Percentiles rank a stretch among this genome's conserved stretches.
These are phyloP conservation scores for Microcos paniculata DNA, from an alignment of 345 rosid species.

Conservation along the genomic window DNA sequence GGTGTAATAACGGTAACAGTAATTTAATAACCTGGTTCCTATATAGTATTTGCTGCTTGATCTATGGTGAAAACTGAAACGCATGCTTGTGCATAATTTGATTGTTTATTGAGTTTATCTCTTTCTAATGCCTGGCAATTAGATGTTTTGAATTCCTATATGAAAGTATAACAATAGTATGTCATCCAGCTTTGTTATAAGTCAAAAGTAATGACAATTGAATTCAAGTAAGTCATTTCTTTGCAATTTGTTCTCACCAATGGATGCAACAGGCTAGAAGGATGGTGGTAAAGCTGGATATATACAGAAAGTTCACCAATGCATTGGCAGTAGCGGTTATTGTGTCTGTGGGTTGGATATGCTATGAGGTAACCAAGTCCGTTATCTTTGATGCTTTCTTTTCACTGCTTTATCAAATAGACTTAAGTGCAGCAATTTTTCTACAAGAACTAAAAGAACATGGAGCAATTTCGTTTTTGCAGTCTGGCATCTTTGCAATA, in stretches of 20 bases:
- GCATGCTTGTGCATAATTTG: neutral
- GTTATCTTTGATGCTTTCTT: neutral
- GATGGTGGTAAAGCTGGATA: conserved; percentile 80
- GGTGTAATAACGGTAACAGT: neutral
- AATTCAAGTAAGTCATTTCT: neutral
- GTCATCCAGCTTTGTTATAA: neutral
- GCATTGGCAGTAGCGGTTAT: conserved; percentile 91
- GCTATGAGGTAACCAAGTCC: conserved; percentile 77
- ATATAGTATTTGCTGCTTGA: neutral
- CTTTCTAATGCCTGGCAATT: neutral
- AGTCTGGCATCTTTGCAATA: neutral
- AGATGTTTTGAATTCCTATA: neutral
- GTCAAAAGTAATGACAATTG: neutral
- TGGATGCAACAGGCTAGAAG: conserved; percentile 62
- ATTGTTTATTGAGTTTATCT: neutral
- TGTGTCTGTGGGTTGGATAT: conserved; percentile 93
- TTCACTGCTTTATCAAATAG: neutral
- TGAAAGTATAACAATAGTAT: neutral
- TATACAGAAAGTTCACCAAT: conserved; percentile 93
- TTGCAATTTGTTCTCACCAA: conserved; percentile 9
- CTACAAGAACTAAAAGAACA: neutral
- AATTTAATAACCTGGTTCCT: neutral
- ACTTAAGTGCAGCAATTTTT: neutral
- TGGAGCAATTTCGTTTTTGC: neutral
- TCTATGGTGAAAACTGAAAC: neutral